Percentiles rank a stretch among this genome's conserved stretches.
phyloP scores from a whole-genome alignment of 1,284 basidiomycete species.

The Ganoderma leucocontextum region DNA sequence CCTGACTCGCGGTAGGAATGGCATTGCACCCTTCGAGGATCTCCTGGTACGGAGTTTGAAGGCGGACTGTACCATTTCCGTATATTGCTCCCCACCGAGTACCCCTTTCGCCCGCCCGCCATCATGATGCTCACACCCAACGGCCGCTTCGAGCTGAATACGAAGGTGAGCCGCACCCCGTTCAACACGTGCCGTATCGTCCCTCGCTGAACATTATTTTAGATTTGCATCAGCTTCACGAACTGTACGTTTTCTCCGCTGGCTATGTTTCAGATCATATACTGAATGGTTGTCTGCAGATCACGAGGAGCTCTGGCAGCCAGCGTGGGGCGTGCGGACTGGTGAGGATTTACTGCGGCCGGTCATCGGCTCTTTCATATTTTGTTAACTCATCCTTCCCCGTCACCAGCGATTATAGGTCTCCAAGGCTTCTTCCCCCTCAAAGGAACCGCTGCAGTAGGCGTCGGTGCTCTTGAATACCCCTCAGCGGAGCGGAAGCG shows the following conservation, averaged over 20 bases:
- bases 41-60: slow-evolving; percentile 88
- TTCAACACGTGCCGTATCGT: background rate
- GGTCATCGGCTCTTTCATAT: slow-evolving; percentile 13
- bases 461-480: slow-evolving; percentile 89
- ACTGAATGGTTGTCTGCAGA: slow-evolving; percentile 51
- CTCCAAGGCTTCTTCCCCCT: slow-evolving; percentile 92
- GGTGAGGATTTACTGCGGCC: slow-evolving; percentile 53
- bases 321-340: slow-evolving; percentile 96
- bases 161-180: slow-evolving; percentile 73
- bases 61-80: slow-evolving; percentile 93
- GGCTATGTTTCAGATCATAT: slow-evolving; percentile 5
- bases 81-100: slow-evolving; percentile 90
- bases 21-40: slow-evolving; percentile 96
- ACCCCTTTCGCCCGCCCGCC: slow-evolving; percentile 94
- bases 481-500: slow-evolving; percentile 82
- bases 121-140: slow-evolving; percentile 96
- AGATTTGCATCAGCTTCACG: slow-evolving; percentile 96
- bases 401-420: slow-evolving; percentile 79
- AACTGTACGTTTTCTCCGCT: slow-evolving; percentile 64
- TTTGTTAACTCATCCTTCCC: slow-evolving; percentile 15
- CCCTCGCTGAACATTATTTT: background rate
- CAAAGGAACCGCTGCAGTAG: slow-evolving; percentile 88
- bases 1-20: slow-evolving; percentile 75
- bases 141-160: slow-evolving; percentile 94
- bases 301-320: slow-evolving; percentile 94